Evolutionary conservation across 345 rosid genomes (phyloP).

Genomic region (Citrus inodora): DNA sequence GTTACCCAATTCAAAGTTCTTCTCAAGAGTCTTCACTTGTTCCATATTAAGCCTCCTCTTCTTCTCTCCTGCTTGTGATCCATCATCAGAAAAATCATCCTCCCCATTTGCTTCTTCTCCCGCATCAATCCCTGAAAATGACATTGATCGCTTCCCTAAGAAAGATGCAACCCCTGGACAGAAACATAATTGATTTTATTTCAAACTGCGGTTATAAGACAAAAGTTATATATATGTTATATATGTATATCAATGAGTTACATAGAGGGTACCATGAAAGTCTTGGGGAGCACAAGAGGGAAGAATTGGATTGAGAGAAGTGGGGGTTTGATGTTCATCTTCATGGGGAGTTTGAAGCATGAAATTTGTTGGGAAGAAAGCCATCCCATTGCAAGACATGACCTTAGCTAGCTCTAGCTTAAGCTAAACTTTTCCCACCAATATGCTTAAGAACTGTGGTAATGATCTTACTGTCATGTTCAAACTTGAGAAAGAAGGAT

Average conservation of each 20-base stretch:
- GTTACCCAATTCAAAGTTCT: slow-evolving; percentile 89
- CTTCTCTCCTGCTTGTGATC: slow-evolving; percentile 93
- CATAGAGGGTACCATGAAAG: slow-evolving; percentile 54
- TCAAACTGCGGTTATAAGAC: neutral
- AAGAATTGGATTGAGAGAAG: slow-evolving; percentile 64
- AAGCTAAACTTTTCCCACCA: slow-evolving; percentile 16
- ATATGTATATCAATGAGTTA: too few relatives aligned
- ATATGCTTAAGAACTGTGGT: neutral
- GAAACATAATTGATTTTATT: slow-evolving; percentile 5
- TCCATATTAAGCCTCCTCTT: slow-evolving; percentile 92
- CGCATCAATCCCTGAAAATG: slow-evolving; percentile 61
- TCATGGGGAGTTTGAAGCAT: slow-evolving; percentile 76
- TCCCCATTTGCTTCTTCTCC: slow-evolving; percentile 60
- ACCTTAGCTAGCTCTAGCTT: neutral
- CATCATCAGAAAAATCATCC: slow-evolving; percentile 89
- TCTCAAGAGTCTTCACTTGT: slow-evolving; percentile 93
- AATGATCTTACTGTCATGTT: slow-evolving; percentile 20
- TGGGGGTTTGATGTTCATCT: slow-evolving; percentile 53
- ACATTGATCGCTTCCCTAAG: slow-evolving; percentile 78
- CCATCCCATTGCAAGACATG: slow-evolving; percentile 89
- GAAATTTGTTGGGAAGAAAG: slow-evolving; percentile 82
- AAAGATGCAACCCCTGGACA: slow-evolving; percentile 72
- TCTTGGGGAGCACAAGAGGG: slow-evolving; percentile 70
- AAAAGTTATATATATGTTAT: neutral
- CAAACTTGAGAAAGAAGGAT: neutral